Evolutionary conservation across 2,329 filamentous ascomycete genomes (phyloP), one percentile per base, ranked within the genome.

Genomic region (Xylaria sp.): DNA sequence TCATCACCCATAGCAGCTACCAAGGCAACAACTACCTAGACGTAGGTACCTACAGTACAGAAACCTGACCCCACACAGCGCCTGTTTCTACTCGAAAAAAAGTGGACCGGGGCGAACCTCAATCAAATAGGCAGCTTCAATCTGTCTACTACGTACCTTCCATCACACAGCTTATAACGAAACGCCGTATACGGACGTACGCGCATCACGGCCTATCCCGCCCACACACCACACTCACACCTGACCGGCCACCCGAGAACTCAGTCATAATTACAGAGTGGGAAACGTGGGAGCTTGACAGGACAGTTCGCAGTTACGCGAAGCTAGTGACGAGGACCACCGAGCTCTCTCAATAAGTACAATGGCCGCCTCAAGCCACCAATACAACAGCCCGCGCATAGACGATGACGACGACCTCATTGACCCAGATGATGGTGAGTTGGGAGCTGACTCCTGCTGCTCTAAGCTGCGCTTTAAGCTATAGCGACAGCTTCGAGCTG

Each of bases 341-440:
- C 40, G 38, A 52, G 54, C 60, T 44, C 38, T 64, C 56, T 40
- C 25, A 29, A 43, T 43, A 33, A 46, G 29, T 57, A 73, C 65
- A 60, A 85, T 84, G 82, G 78, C 82, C 54, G 75, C 81, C 31
- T 75, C 80, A 56, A 80, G 74, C 71, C 75, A 85, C 74, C 85
- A 88, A 72, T 87, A 87, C 72, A 81, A 85, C 72, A 84, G 84
- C 66, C 84, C 87, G 60, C 80, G 85, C 62, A 78, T 89, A 65
- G 72, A 79, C 46, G 81, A 85, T 62, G 87, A 90, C 70, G 89
- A 92, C 70, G 89, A 92, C 70, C 77, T 93, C 71, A 91, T 93
- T 77, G 90, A 93, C 70, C 88, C 89, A 3, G 90, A 92, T 81
- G 88, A 93, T 78, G 89, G 90, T 92, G 78, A 69, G 78, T 63